phyloP scores from a whole-genome alignment of 176 grass and related monocot species.

The Phragmites australis region DNA sequence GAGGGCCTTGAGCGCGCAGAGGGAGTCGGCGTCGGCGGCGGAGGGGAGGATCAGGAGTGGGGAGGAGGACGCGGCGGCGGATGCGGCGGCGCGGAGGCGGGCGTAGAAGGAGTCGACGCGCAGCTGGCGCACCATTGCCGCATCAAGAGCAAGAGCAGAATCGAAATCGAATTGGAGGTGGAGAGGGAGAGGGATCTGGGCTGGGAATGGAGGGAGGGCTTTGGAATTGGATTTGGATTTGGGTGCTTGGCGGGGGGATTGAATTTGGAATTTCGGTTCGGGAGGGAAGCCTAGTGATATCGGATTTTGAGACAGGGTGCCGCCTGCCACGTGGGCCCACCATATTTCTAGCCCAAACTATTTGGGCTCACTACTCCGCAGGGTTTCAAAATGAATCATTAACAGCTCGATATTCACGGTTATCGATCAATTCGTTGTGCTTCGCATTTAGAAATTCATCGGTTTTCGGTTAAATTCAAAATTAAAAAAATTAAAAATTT shows the following conservation, averaged over 20 bases:
- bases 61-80: conserved; percentile 29
- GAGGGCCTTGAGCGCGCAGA: conserved; percentile 66
- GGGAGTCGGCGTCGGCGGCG: conserved; percentile 76
- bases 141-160: too few relatives aligned
- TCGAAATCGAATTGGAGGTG: background rate
- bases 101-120: conserved; percentile 68
- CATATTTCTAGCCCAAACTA: too few relatives aligned
- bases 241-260: conserved; percentile 14
- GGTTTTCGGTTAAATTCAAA: too few relatives aligned
- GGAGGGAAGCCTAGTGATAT: conserved; percentile 2
- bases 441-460: too few relatives aligned
- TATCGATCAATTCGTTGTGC: too few relatives aligned
- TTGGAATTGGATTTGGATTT: conserved; percentile 31
- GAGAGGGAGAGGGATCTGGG: background rate
- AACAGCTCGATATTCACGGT: too few relatives aligned
- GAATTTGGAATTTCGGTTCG: conserved; percentile 27
- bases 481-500: too few relatives aligned
- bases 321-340: too few relatives aligned
- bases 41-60: conserved; percentile 83
- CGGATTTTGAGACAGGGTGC: conserved; percentile 13
- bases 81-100: conserved; percentile 49
- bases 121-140: conserved; percentile 68
- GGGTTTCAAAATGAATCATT: too few relatives aligned
- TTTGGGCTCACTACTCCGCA: too few relatives aligned
- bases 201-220: background rate